Evolutionary conservation across 495 filamentous ascomycete species (phyloP), one percentile per base, ranked within the genome.

Genomic region (Cairneyella variabilis): DNA sequence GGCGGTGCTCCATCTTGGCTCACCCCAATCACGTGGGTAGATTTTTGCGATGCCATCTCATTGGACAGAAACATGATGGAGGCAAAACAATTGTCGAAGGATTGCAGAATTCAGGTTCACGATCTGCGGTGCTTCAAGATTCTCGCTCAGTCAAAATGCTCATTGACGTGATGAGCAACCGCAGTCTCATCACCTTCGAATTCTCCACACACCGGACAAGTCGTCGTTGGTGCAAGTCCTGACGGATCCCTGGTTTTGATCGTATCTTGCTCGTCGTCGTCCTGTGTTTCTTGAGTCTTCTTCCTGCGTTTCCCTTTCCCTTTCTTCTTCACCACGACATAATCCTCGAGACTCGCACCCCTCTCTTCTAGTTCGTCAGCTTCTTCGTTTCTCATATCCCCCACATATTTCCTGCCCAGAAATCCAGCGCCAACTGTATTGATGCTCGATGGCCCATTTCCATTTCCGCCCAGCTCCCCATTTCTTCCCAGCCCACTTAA

Each of bases 181-280:
- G 81, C 82, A 2, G 62, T 65, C 46, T 76, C 80, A 56, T 84
- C 82, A 18, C 82, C 82, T 58, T 77, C 71, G 62, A 84, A 86
- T 8, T 61, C 62, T 11, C 68, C 73, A 62, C 83, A 86, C 0
- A 86, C 77, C 0, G 82, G 83, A 61, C 83, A 86, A 1, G 61
- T 51, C 0, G 23, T 22, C 5, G 45, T 9, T 5, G 11, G 14
- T 10, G 23, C 3, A n/a, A 14, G 0, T 25, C 27, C 21, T 14
- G 28, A 32, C 14, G 6, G 7, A 8, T 27, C 41, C 4, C 8
- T 10, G 2, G 20, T 3, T 9, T 11, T 18, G 14, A 21, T 11
- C 16, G n/a, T 12, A 3, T 10, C 6, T 11, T 23, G 21, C 0
- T 22, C 14, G 11, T 30, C 26, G 1, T 2, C 8, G 3, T 44